Evolutionary conservation across 768 basidiomycete species (phyloP).

Genomic region (Mycena haematopus): DNA sequence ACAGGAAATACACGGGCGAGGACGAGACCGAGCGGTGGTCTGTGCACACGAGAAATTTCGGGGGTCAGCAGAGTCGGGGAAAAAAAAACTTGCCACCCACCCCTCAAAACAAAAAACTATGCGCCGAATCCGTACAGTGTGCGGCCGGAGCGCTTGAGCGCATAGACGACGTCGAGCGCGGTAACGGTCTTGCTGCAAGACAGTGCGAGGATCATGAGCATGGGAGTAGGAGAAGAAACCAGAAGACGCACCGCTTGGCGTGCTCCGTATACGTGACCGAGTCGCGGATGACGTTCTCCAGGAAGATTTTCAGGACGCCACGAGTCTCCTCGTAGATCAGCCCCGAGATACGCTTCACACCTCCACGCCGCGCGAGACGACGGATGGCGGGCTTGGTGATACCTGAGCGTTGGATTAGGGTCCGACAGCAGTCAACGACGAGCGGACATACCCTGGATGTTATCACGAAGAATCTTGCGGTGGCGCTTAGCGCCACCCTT

Average conservation of each 20-base stretch:
- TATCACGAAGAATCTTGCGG: slow-evolving; percentile 92
- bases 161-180: slow-evolving; percentile 91
- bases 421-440: background rate
- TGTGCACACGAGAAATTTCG: slow-evolving; percentile 2
- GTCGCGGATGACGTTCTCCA: slow-evolving; percentile 91
- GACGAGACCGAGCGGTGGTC: slow-evolving; percentile 12
- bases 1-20: no score
- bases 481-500: slow-evolving; percentile 97
- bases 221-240: background rate
- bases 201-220: background rate
- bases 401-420: slow-evolving; percentile 43
- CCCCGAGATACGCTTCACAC: slow-evolving; percentile 91
- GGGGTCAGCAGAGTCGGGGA: slow-evolving; percentile 6
- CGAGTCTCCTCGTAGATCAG: slow-evolving; percentile 61
- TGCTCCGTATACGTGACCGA: slow-evolving; percentile 78
- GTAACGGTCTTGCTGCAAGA: slow-evolving; percentile 76
- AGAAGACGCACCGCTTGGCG: slow-evolving; percentile 69
- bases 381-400: slow-evolving; percentile 85
- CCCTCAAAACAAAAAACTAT: background rate
- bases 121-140: slow-evolving; percentile 94
- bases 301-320: slow-evolving; percentile 93
- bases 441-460: slow-evolving; percentile 58
- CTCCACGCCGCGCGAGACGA: slow-evolving; percentile 95
- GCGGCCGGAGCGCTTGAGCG: slow-evolving; percentile 83
- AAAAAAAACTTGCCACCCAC: background rate